Conservation (phyloP, 164 flowering plant species). For the Chimonanthus salicifolius region DNA sequence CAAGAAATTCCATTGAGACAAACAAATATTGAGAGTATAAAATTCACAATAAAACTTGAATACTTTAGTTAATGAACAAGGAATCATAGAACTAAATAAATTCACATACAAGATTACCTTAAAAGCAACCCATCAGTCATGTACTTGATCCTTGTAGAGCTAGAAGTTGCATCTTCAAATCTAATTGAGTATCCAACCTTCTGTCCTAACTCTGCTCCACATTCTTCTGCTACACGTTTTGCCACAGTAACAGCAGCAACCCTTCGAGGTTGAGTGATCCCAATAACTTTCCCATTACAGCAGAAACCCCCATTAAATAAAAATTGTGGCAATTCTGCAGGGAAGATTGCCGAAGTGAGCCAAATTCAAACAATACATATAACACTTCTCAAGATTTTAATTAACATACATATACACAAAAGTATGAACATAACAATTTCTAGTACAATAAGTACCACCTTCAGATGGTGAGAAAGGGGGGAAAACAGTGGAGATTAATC, state of each 20-base stretch:
- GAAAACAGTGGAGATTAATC: not conserved
- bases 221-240: conserved; percentile 93
- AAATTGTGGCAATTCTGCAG: conserved; percentile 85
- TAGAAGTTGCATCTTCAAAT: conserved; percentile 84
- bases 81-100: not conserved
- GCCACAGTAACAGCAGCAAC: conserved; percentile 95
- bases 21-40: not conserved
- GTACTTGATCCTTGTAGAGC: conserved; percentile 78
- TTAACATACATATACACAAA: no score
- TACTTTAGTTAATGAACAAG: not conserved
- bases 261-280: conserved; percentile 91
- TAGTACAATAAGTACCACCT: not conserved
- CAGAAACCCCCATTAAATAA: conserved; percentile 68
- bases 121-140: conserved; percentile 93
- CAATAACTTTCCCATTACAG: conserved; percentile 56
- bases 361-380: conserved; percentile 3
- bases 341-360: conserved; percentile 2
- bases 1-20: not conserved
- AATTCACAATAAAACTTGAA: not conserved
- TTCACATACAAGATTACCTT: conserved; percentile 34
- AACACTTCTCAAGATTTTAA: not conserved
- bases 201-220: conserved; percentile 77
- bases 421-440: not conserved
- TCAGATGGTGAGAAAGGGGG: not conserved
- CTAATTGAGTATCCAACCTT: conserved; percentile 89